Evolutionary conservation across 495 filamentous ascomycete species (phyloP).

Genomic region (Jackrogersella multiformis): DNA sequence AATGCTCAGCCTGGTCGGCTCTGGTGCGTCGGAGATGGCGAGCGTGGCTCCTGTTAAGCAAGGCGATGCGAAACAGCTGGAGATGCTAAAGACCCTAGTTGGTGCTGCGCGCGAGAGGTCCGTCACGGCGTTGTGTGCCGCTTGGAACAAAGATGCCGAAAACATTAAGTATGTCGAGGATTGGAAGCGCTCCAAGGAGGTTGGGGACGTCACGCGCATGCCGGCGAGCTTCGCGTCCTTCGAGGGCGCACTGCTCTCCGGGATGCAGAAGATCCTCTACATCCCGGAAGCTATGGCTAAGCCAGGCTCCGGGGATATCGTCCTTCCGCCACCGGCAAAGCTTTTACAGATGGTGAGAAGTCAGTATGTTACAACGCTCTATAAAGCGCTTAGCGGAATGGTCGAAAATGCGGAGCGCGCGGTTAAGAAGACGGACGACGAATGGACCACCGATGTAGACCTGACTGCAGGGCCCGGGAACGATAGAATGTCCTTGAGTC

Average conservation of each 20-base stretch:
- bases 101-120: constrained; percentile 83
- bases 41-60: constrained; percentile 70
- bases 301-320: constrained; percentile 73
- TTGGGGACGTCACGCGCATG: constrained; percentile 88
- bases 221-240: constrained; percentile 81
- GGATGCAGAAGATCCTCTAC: constrained; percentile 94
- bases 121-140: constrained; percentile 78
- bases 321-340: constrained; percentile 83
- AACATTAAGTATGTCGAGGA: constrained; percentile 89
- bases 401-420: constrained; percentile 91
- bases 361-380: constrained; percentile 89
- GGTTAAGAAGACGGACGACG: constrained; percentile 65
- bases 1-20: constrained; percentile 80
- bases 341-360: constrained; percentile 83
- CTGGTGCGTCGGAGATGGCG: constrained; percentile 87
- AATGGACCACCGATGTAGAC: constrained; percentile 63
- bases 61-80: constrained; percentile 64
- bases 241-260: constrained; percentile 76
- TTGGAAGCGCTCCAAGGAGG: constrained; percentile 83
- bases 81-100: constrained; percentile 75
- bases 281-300: constrained; percentile 82
- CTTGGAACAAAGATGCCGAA: constrained; percentile 90
- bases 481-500: constrained; percentile 40
- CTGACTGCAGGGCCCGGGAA: constrained; percentile 34
- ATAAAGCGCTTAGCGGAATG: constrained; percentile 91